A percentile compares a stretch with the other conserved stretches of the same genome.
These are phyloP conservation scores for Saccharomycopsis capsularis DNA, from an alignment of 805 yeast genomes.

Conservation along the genomic window DNA sequence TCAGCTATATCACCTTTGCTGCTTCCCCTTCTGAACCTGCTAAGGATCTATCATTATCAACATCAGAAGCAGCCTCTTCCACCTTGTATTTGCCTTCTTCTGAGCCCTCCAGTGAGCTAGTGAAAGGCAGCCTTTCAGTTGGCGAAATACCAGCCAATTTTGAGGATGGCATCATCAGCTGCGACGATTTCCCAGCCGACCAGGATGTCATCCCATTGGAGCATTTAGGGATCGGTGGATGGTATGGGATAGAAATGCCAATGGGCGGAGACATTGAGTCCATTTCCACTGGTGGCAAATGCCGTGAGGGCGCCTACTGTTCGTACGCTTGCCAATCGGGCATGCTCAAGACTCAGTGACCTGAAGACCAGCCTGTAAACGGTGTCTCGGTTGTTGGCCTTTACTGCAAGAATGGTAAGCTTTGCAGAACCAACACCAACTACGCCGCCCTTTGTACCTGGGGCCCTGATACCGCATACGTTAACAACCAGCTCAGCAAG, in stretches of 20 bases:
- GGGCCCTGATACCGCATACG: constrained; percentile 51
- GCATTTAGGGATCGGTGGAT: constrained; percentile 49
- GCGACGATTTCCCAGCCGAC: constrained; percentile 68
- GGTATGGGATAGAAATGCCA: constrained; percentile 44
- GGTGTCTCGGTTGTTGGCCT: constrained; percentile 73
- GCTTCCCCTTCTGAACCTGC: constrained; percentile 7
- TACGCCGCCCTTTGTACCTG: constrained; percentile 54
- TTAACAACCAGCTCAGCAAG: constrained; percentile 42
- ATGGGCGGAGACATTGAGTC: constrained; percentile 54
- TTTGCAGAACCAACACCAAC: constrained; percentile 52
- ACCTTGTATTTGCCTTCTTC: constrained; percentile 23
- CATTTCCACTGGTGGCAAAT: constrained; percentile 45
- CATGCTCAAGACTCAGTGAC: constrained; percentile 80
- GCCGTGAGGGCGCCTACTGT: constrained; percentile 65
- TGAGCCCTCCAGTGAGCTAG: constrained; percentile 42
- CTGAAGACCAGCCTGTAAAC: constrained; percentile 53
- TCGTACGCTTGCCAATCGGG: constrained; percentile 76
- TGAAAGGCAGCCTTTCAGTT: too few species aligned
- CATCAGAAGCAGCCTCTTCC: too few species aligned
- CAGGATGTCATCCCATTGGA: constrained; percentile 60
- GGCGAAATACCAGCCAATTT: constrained; percentile 45
- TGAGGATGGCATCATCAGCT: constrained; percentile 62
- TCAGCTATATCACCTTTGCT: constrained; percentile 7
- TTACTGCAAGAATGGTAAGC: constrained; percentile 52
- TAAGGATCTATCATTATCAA: constrained; percentile 13